Evolutionary conservation across 1,284 basidiomycete species (phyloP), one percentile per base, ranked within the genome.

Genomic region (Fomitopsis schrenkii): DNA sequence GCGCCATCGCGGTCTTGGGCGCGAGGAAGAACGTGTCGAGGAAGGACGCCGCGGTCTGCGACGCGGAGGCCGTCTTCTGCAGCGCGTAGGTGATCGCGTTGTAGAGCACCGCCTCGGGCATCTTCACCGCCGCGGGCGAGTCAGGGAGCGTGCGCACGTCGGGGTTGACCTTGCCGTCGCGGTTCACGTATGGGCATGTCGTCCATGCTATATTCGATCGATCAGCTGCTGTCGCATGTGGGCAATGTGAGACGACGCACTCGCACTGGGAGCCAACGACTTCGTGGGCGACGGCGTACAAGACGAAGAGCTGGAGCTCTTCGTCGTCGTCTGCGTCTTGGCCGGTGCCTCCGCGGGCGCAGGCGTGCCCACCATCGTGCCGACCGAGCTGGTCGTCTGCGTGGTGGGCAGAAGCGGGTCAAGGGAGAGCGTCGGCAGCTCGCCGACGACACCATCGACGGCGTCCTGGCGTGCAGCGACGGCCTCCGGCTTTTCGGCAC

Each of bases 121-220:
- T 76, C 56, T 75, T 72, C 60, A 81, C 77, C 63, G 87, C 81
- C 28, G 78, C 77, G 44, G 79, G 79, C 38, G 84, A 79, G 63
- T 84, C 84, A 62, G 84, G 79, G 61, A 89, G 75, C 8, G 76
- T 71, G 12, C 81, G 79, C 3, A 80, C 82, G 64, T 90, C 88
- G 0, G 88, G 87, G 70, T 91, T 91, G 63, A 88, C 81, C 62
- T 80, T 70, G n/a, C 88, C 89, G 65, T 91, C 88, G 2, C 80
- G 79, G 22, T 73, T 68, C 36, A 77, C 76, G 67, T 90, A 91
- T 0, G 78, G 76, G 67, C 88, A 90, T n/a, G 77, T 81, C 15
- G 77, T 83, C 86, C 86, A 90, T 8, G 83, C 84, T 86, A 38
- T 55, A 30, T 42, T 57, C 8, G 7, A 33, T 30, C 10, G 12